Base-by-base conservation (phyloP, 148 eudicot genomes). In the Chenopodium berlandieri region DNA sequence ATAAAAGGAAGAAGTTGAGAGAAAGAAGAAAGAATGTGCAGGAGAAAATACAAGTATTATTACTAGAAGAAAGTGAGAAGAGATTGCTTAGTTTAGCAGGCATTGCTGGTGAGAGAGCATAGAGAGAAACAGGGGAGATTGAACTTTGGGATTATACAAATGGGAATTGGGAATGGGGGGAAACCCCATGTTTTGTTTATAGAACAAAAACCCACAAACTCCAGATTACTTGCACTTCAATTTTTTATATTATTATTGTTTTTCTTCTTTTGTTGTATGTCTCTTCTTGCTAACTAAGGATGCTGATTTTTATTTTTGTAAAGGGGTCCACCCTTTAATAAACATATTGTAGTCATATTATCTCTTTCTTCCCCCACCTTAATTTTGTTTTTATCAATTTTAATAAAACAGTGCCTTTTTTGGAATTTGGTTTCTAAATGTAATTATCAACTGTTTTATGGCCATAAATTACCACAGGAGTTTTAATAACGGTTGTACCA, bases 151-250 rank as follows among this genome's bases (percentile, higher is more conserved):
- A 92, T 91, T 91, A 93, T 79, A 82, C 90, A 92, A 82, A 9
- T 52, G 64, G 87, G 92, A 82, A 82, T 9, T 52, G 64, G 87
- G 92, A 82, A 19, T 52, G 64, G 87, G 92, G 93, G 89, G 90
- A 88, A 91, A 89, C 89, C 89, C 97, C 94, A 94, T 92, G 97
- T 92, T 92, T 92, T 92, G 94, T 94, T 92, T 94, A 94, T 92
- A 94, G 88, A 85, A 60, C 68, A 70, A 81, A 88, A 86, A 73
- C 76, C 76, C 19, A 85, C 48, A 75, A 83, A 85, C 89, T 89
- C 92, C 88, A 82, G 91, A 88, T 90, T 82, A 84, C 81, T 79
- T 80, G 75, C 87, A 82, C 85, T 83, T 81, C 75, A 71, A 83
- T 78, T 73, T 85, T 63, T 77, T 84, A 54, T 81, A 37, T 50